phyloP scores from a whole-genome alignment of 78 protist species.

The Dictyostelium citrinum region DNA sequence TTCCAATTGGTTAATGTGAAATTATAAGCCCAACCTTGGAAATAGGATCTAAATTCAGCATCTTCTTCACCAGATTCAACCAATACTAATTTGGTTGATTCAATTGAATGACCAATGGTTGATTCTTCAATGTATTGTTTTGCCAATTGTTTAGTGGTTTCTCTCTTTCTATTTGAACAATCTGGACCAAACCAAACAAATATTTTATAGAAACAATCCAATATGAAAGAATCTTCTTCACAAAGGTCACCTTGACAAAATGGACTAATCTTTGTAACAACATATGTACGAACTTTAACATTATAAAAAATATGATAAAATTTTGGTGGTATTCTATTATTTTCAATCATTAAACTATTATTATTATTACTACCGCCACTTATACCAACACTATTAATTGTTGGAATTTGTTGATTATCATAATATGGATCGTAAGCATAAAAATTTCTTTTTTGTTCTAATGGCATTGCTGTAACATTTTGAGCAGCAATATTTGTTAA shows the following conservation, averaged over 20 bases:
- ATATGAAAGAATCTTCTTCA: constrained; percentile 54
- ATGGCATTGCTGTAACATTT: neutral
- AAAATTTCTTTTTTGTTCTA: constrained; percentile 11
- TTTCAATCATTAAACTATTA: neutral
- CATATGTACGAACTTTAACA: constrained; percentile 2
- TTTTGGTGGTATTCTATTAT: neutral
- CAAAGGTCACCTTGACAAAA: constrained; percentile 60
- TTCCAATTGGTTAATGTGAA: neutral
- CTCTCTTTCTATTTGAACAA: constrained; percentile 59
- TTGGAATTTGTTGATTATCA: neutral
- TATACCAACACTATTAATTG: neutral
- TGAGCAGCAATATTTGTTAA: constrained; percentile 1
- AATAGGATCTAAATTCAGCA: constrained; percentile 26
- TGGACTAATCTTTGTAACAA: constrained; percentile 20
- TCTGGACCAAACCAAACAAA: constrained; percentile 59
- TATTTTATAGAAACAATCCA: constrained; percentile 21
- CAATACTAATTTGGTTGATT: neutral
- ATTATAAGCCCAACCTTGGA: constrained; percentile 44
- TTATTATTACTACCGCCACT: neutral
- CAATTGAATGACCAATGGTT: constrained; percentile 1
- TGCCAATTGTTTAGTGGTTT: constrained; percentile 8
- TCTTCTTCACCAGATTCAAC: constrained; percentile 7
- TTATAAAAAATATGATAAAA: constrained; percentile 47
- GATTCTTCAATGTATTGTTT: constrained; percentile 25
- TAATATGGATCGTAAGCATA: constrained; percentile 1